Base-by-base conservation (phyloP, 805 yeast genomes). In the Wickerhamiella slavikovae region DNA sequence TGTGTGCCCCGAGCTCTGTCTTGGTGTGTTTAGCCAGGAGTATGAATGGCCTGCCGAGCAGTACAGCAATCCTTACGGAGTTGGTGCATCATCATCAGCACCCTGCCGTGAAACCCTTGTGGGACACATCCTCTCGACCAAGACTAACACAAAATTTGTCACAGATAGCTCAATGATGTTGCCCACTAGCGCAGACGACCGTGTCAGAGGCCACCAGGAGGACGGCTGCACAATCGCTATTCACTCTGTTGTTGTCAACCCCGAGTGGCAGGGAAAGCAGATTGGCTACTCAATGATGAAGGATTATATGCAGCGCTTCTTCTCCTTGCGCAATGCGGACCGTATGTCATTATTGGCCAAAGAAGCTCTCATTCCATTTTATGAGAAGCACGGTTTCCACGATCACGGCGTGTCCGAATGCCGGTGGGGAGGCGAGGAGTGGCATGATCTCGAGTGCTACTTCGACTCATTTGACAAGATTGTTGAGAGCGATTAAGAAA, bases 271-370 rank as follows among this genome's bases (percentile, higher is more conserved):
- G 48, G 78, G 83, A 35, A 66, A 70, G 52, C 78, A 77, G 46
- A 58, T 89, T 35, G 96, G 92, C 6, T 68, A 92, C 10, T 57
- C 82, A 34, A 55, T 85, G 45, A 52, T 85, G 43, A 80, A 76
- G 41, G 98, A 85, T 53, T 89, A 78, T 54, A 65, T 83, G 36
- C 95, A 89, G 51, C 78, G 85, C 47, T 57, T 85, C 51, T 68
- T 79, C 28, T 80, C 80, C 48, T 92, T 82, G 48, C 79, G 71
- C 40, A 71, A 80, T 36, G 94, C 89, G 27, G 77, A 71, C 41
- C 64, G 68, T 43, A 70, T 85, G 29, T 66, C 71, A 5, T 58
- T 85, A 19, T 63, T 85, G 35, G 77, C 82, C 18, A 80, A 77
- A 44, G 64, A 68, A 28, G 57, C 62, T 15, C 59, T 80, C 43